A percentile compares a stretch with the other conserved stretches of the same genome.
phyloP scores from a whole-genome alignment of 306 rosid species.

The Benincasa hispida region DNA sequence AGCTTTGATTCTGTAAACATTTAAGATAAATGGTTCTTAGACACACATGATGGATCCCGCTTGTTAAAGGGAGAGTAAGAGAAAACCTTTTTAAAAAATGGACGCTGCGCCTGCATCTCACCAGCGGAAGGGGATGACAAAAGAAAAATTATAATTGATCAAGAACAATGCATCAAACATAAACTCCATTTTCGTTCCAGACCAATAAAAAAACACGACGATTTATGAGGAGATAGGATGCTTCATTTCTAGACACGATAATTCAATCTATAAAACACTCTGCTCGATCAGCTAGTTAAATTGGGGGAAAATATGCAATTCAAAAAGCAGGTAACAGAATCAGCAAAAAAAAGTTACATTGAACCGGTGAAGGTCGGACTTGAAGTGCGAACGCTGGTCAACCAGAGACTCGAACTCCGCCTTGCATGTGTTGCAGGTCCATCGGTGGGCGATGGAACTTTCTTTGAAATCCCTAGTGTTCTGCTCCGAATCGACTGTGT shows the following conservation, averaged over 20 bases:
- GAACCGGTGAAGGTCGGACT: constrained; percentile 92
- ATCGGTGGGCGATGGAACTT: constrained; percentile 31
- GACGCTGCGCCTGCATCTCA: not conserved
- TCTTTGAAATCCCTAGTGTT: constrained; percentile 22
- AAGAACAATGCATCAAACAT: not conserved
- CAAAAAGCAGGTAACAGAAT: not conserved
- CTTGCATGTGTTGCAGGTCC: constrained; percentile 82
- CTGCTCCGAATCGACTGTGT: constrained; percentile 14
- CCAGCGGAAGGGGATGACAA: too few relatives aligned
- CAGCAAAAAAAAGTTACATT: constrained; percentile 31
- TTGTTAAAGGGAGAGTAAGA: not conserved
- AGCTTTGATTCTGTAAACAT: not conserved
- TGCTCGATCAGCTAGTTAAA: not conserved
- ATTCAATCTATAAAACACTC: not conserved
- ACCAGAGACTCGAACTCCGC: constrained; percentile 75
- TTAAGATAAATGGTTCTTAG: not conserved
- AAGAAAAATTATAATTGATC: not conserved
- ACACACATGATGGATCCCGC: not conserved
- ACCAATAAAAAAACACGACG: not conserved
- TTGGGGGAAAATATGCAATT: not conserved
- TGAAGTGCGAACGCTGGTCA: constrained; percentile 93
- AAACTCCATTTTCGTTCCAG: not conserved
- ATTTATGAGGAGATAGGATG: not conserved
- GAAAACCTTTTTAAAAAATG: not conserved
- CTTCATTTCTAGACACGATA: not conserved